phyloP scores from a whole-genome alignment of 495 filamentous ascomycete species.

The Penicillium salamii region DNA sequence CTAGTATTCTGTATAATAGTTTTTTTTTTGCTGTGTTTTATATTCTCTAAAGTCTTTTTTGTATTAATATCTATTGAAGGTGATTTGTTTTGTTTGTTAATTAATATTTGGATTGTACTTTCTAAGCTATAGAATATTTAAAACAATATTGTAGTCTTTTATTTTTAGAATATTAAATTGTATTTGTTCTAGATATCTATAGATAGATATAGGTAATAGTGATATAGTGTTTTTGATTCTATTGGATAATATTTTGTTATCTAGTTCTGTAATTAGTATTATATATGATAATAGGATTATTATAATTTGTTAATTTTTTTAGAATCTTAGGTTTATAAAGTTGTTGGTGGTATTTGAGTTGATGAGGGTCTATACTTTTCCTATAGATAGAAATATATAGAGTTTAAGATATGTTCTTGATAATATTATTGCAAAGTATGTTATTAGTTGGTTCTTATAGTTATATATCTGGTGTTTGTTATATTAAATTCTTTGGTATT shows the following conservation, averaged over 20 bases:
- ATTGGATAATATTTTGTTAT: neutral
- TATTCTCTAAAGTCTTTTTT: neutral
- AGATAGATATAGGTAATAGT: neutral
- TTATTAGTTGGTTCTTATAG: too few species aligned
- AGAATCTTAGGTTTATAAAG: neutral
- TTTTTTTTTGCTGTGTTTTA: neutral
- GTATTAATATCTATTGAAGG: neutral
- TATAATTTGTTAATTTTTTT: neutral
- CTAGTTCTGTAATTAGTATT: neutral
- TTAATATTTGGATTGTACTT: neutral
- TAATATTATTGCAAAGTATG: too few species aligned
- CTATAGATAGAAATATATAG: neutral
- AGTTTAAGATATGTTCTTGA: neutral
- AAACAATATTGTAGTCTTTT: neutral
- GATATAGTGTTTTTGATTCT: neutral
- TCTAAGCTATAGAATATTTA: neutral
- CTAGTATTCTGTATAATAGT: neutral
- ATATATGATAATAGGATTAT: neutral
- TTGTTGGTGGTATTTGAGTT: neutral
- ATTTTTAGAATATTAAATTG: neutral
- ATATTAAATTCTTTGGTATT: too few species aligned
- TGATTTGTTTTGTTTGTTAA: neutral
- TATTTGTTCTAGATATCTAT: neutral
- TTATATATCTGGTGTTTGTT: too few species aligned
- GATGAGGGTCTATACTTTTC: neutral